These are phyloP conservation scores for Thelonectria rubi DNA, from an alignment of 2,329 filamentous ascomycete species.

Conservation along the genomic window DNA sequence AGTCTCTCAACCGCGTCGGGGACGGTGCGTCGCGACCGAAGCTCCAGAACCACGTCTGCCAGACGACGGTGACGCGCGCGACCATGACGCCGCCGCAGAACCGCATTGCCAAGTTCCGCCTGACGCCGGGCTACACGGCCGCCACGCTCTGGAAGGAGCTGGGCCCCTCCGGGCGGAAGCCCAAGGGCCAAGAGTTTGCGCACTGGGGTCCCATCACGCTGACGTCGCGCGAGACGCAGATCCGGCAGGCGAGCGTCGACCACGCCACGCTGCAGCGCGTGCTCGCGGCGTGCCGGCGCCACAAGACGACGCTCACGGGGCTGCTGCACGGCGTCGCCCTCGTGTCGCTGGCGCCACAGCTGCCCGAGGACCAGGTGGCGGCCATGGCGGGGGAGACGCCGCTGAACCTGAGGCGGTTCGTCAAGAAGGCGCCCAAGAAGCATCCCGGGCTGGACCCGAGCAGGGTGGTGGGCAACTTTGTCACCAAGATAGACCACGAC, in stretches of 20 bases:
- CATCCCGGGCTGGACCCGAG: slow-evolving; percentile 19
- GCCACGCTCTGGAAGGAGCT: slow-evolving; percentile 23
- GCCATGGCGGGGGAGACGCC: slow-evolving; percentile 27
- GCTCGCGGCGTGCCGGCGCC: slow-evolving; percentile 31
- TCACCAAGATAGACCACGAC: slow-evolving; percentile 19
- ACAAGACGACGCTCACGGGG: slow-evolving; percentile 41
- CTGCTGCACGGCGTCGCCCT: slow-evolving; percentile 35
- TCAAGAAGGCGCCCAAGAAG: slow-evolving; percentile 10
- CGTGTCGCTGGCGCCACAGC: slow-evolving; percentile 29
- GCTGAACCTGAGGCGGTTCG: slow-evolving; percentile 36
- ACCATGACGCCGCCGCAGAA: slow-evolving; percentile 30
- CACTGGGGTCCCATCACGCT: slow-evolving; percentile 32
- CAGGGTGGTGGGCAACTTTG: slow-evolving; percentile 29
- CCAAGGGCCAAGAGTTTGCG: neutral
- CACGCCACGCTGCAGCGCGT: slow-evolving; percentile 21
- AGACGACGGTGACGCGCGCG: neutral
- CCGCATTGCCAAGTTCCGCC: slow-evolving; percentile 22
- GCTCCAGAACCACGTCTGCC: slow-evolving; percentile 12
- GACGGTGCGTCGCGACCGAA: slow-evolving; percentile 1
- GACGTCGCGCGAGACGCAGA: slow-evolving; percentile 23
- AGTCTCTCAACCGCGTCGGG: slow-evolving; percentile 12
- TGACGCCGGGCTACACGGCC: slow-evolving; percentile 14
- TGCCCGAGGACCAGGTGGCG: slow-evolving; percentile 4
- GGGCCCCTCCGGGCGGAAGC: neutral
- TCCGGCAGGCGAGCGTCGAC: slow-evolving; percentile 21